These are phyloP conservation scores for Azolla pinnata DNA, from an alignment of 75 land plant species.

Conservation along the genomic window DNA sequence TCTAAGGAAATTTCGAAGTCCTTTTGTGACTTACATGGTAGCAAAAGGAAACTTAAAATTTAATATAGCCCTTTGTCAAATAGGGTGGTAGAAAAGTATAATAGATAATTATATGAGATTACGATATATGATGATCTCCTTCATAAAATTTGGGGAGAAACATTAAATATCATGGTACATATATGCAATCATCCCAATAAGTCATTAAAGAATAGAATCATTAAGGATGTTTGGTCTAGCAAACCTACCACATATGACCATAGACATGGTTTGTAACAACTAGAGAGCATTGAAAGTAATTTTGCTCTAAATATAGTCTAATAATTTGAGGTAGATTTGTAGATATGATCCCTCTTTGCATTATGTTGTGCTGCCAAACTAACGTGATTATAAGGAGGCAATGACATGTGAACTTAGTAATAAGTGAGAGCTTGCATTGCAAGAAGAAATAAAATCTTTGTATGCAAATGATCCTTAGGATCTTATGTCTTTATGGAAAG, in stretches of 20 bases:
- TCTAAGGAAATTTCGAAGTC: slow-evolving; percentile 3
- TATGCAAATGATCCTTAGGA: slow-evolving; percentile 13
- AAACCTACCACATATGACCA: not conserved
- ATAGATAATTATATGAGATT: not conserved
- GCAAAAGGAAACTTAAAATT: too few species aligned
- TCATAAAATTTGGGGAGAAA: slow-evolving; percentile 13
- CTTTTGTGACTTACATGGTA: too few species aligned
- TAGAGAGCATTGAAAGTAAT: too few species aligned
- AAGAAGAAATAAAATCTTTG: slow-evolving; percentile 15
- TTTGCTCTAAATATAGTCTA: not conserved
- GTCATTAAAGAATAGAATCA: not conserved
- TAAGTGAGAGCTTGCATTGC: slow-evolving; percentile 5
- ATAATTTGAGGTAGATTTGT: not conserved
- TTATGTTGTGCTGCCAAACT: not conserved
- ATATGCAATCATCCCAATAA: not conserved
- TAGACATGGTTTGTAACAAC: not conserved
- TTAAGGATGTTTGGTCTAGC: slow-evolving; percentile 6
- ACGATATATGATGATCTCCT: slow-evolving; percentile 8
- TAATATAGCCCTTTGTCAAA: slow-evolving; percentile 3
- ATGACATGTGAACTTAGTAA: not conserved
- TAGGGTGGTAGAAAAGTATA: slow-evolving; percentile 3
- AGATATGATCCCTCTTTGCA: not conserved
- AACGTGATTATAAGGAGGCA: slow-evolving; percentile 7
- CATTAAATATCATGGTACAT: not conserved
- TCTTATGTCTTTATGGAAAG: slow-evolving; percentile 15